These are phyloP conservation scores for Penicillium polonicum DNA, from an alignment of 2,329 filamentous ascomycete genomes.

Conservation along the genomic window DNA sequence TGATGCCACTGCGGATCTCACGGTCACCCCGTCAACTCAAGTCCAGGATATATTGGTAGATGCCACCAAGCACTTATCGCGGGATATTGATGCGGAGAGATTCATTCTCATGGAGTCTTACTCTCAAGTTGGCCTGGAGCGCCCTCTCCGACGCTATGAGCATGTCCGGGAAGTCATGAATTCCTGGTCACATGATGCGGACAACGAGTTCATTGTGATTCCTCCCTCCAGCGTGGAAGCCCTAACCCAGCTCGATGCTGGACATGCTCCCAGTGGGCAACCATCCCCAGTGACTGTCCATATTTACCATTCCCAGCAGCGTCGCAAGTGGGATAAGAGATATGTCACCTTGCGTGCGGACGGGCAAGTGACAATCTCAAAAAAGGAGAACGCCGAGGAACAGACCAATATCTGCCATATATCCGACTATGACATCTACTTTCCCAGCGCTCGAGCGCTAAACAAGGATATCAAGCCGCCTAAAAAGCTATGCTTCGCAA, in stretches of 20 bases:
- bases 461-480: conserved; percentile 75
- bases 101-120: conserved; percentile 79
- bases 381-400: conserved; percentile 70
- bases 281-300: conserved; percentile 67
- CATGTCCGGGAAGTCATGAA: conserved; percentile 83
- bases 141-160: conserved; percentile 82
- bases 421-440: conserved; percentile 90
- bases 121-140: conserved; percentile 71
- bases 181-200: conserved; percentile 81
- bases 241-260: conserved; percentile 56
- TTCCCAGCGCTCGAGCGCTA: conserved; percentile 66
- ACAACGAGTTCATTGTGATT: conserved; percentile 71
- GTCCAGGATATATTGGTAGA: conserved; percentile 69
- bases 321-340: conserved; percentile 85
- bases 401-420: conserved; percentile 73
- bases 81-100: conserved; percentile 62
- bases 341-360: conserved; percentile 70
- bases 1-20: conserved; percentile 67
- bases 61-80: conserved; percentile 62
- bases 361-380: conserved; percentile 70
- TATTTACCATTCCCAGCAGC: conserved; percentile 76
- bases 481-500: conserved; percentile 78
- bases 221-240: conserved; percentile 55
- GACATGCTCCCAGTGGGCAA: conserved; percentile 61
- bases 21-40: conserved; percentile 72